These are phyloP conservation scores for Stipa capillata DNA, from an alignment of 176 grass and related monocot species.

Conservation along the genomic window DNA sequence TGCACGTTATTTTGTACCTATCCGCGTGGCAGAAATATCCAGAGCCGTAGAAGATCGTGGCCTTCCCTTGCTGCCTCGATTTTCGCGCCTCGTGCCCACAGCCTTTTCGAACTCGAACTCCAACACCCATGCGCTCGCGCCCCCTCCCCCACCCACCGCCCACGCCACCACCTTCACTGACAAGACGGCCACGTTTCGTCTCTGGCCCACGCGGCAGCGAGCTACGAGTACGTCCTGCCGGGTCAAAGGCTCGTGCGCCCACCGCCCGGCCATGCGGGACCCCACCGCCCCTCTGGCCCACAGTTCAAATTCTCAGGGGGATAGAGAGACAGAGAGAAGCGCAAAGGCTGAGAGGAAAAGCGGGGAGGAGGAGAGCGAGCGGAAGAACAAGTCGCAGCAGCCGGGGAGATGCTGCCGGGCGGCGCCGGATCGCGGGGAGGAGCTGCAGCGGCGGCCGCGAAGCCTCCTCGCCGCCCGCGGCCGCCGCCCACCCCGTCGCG, in stretches of 20 bases:
- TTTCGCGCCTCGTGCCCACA: conserved; percentile 24
- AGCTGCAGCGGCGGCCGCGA: neutral
- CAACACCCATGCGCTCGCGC: neutral
- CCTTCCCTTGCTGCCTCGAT: too few relatives aligned
- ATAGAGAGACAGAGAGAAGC: neutral
- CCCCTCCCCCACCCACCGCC: neutral
- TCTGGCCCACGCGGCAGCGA: neutral
- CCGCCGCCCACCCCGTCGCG: neutral
- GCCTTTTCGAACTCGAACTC: conserved; percentile 24
- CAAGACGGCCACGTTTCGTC: accelerated
- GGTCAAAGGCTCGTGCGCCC: too few relatives aligned
- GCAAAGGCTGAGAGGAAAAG: neutral
- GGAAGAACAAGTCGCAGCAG: neutral
- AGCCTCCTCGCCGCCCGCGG: neutral
- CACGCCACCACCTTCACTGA: neutral
- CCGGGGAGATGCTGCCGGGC: conserved; percentile 4
- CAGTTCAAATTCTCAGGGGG: conserved; percentile 16
- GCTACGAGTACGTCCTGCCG: accelerated
- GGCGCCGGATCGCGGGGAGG: neutral
- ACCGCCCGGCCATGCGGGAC: neutral
- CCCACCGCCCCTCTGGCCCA: neutral
- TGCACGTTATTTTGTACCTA: too few relatives aligned
- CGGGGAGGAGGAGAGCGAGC: neutral
- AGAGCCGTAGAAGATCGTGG: too few relatives aligned
- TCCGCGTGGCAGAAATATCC: too few relatives aligned